Evolutionary conservation across 345 rosid genomes (phyloP).

Genomic region (Hevea brasiliensis): DNA sequence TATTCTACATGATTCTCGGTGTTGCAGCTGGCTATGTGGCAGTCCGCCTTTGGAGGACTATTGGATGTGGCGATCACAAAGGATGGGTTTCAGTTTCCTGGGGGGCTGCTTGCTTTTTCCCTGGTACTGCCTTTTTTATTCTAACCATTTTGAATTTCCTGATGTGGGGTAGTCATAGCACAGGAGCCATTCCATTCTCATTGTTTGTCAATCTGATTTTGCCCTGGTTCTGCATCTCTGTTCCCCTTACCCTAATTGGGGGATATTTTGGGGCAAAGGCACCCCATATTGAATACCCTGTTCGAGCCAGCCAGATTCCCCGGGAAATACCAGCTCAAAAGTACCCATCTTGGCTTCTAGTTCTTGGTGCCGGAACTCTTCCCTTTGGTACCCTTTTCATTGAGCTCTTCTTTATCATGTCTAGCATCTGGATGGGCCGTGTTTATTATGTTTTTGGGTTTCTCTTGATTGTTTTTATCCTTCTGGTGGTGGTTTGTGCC

Average conservation of each 20-base stretch:
- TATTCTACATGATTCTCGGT: constrained; percentile 72
- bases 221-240: constrained; percentile 69
- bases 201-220: constrained; percentile 48
- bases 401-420: constrained; percentile 79
- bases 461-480: constrained; percentile 57
- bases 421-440: constrained; percentile 79
- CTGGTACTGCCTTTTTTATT: constrained; percentile 66
- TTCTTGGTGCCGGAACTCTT: constrained; percentile 74
- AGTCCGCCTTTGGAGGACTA: constrained; percentile 68
- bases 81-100: constrained; percentile 71
- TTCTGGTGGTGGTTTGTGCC: constrained; percentile 68
- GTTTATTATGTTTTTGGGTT: constrained; percentile 71
- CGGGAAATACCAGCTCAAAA: constrained; percentile 71
- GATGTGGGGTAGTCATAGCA: constrained; percentile 66
- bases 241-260: constrained; percentile 67
- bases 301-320: constrained; percentile 74
- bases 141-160: constrained; percentile 59
- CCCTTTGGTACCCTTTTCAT: constrained; percentile 76
- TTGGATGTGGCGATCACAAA: constrained; percentile 53
- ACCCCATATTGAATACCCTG: constrained; percentile 67
- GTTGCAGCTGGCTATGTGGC: constrained; percentile 71
- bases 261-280: constrained; percentile 67
- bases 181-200: constrained; percentile 74
- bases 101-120: constrained; percentile 75
- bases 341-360: constrained; percentile 75